Percentiles rank a stretch among this genome's conserved stretches.
Conservation (phyloP, 176 grass and related monocot species). For the Musa beccarii region DNA sequence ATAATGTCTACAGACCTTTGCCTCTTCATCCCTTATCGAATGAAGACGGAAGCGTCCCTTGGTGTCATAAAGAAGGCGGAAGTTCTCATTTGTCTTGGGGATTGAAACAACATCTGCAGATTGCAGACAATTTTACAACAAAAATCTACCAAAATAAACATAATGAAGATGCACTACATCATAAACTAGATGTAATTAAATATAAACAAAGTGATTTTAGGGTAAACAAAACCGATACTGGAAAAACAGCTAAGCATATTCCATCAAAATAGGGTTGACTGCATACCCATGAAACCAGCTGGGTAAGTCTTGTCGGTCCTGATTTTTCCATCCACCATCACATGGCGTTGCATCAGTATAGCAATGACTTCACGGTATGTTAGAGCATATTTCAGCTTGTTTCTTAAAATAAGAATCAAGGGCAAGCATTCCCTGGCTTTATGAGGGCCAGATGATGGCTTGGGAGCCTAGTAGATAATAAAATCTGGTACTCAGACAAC, state of each 20-base stretch:
- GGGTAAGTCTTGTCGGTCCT: constrained; percentile 10
- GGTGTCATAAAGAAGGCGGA: constrained; percentile 27
- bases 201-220: no score
- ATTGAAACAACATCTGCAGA: constrained; percentile 24
- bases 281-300: constrained; percentile 17
- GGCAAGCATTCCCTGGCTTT: constrained; percentile 12
- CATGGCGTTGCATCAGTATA: constrained; percentile 12
- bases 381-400: constrained; percentile 13
- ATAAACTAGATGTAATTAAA: no score
- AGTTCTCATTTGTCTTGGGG: constrained; percentile 25
- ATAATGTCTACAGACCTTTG: constrained; percentile 8
- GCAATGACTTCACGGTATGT: constrained; percentile 8
- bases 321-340: constrained; percentile 15
- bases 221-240: no score
- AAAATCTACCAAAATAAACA: neutral
- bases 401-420: constrained; percentile 5
- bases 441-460: constrained; percentile 17
- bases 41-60: constrained; percentile 24
- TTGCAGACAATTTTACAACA: neutral
- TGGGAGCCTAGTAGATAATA: constrained; percentile 13
- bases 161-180: neutral
- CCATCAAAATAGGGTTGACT: neutral
- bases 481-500: neutral
- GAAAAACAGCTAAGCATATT: neutral
- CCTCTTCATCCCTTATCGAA: constrained; percentile 24